Conservation (phyloP, 192 early-diverging fungal genomes). For the Rhizoclosmatium sp. region DNA sequence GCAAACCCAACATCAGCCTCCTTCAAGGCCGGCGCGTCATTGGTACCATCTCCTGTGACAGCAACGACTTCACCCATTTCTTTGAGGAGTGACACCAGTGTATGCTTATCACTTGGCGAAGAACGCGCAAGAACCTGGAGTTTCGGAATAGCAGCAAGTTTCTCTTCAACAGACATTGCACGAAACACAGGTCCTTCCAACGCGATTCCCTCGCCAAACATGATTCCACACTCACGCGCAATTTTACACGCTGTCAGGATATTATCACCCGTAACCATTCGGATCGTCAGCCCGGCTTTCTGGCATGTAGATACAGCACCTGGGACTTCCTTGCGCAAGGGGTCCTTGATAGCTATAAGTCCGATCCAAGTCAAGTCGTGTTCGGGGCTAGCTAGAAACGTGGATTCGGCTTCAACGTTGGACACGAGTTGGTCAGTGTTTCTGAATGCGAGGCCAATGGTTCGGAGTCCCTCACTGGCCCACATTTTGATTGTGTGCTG, state of each 20-base stretch:
- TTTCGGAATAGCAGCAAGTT: slow-evolving; percentile 55
- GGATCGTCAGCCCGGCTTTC: slow-evolving; percentile 58
- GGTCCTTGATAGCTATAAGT: slow-evolving; percentile 68
- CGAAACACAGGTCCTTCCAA: slow-evolving; percentile 67
- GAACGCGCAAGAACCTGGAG: slow-evolving; percentile 65
- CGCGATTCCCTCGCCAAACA: slow-evolving; percentile 61
- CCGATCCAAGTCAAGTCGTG: slow-evolving; percentile 60
- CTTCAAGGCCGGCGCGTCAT: slow-evolving; percentile 55
- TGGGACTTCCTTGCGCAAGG: slow-evolving; percentile 64
- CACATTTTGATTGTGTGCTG: slow-evolving; percentile 59
- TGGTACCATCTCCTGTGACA: slow-evolving; percentile 70
- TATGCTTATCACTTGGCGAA: slow-evolving; percentile 63
- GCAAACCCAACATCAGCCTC: slow-evolving; percentile 71
- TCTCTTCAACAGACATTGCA: slow-evolving; percentile 58
- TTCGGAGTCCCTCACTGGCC: slow-evolving; percentile 66
- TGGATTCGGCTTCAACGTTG: slow-evolving; percentile 28
- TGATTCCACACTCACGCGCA: slow-evolving; percentile 62
- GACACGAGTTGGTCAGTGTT: slow-evolving; percentile 54
- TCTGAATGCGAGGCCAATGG: slow-evolving; percentile 60
- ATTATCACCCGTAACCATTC: slow-evolving; percentile 72
- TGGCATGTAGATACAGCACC: slow-evolving; percentile 62
- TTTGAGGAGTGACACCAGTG: slow-evolving; percentile 59
- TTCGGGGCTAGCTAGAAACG: slow-evolving; percentile 54
- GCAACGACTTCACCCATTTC: slow-evolving; percentile 67
- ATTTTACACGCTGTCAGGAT: slow-evolving; percentile 69